These are phyloP conservation scores for Metarhizium guizhouense DNA, from an alignment of 2,329 filamentous ascomycete species.

Conservation along the genomic window DNA sequence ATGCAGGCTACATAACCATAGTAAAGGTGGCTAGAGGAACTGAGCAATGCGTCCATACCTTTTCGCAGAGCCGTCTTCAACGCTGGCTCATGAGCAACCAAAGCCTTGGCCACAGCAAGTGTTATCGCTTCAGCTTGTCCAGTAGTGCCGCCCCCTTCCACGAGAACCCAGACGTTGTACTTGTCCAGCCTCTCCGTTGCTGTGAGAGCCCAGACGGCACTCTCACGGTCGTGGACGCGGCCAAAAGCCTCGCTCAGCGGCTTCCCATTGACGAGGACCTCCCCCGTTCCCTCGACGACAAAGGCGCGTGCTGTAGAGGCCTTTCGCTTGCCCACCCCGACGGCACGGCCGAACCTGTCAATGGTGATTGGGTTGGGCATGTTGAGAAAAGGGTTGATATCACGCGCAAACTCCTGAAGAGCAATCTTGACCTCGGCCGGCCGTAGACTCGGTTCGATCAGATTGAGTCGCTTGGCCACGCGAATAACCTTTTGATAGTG, in stretches of 20 bases:
- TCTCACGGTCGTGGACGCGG: slow-evolving; percentile 87
- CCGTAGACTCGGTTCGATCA: slow-evolving; percentile 71
- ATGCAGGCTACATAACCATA: background rate
- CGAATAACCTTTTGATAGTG: slow-evolving; percentile 72
- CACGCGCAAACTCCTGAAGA: slow-evolving; percentile 63
- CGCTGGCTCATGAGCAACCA: slow-evolving; percentile 84
- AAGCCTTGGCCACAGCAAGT: slow-evolving; percentile 76
- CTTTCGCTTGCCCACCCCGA: slow-evolving; percentile 81
- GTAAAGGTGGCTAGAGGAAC: background rate
- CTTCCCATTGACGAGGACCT: slow-evolving; percentile 85
- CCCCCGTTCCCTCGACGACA: slow-evolving; percentile 86
- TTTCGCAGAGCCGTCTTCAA: slow-evolving; percentile 79
- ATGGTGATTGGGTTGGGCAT: slow-evolving; percentile 53
- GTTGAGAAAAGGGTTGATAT: slow-evolving; percentile 62
- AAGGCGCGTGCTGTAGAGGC: slow-evolving; percentile 75
- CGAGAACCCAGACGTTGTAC: slow-evolving; percentile 89
- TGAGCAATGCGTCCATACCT: slow-evolving; percentile 51
- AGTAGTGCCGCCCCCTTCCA: slow-evolving; percentile 80
- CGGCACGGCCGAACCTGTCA: slow-evolving; percentile 68
- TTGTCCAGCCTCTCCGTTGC: slow-evolving; percentile 79
- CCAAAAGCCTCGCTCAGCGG: slow-evolving; percentile 74
- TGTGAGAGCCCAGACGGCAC: slow-evolving; percentile 83
- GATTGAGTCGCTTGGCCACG: slow-evolving; percentile 71
- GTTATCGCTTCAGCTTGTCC: slow-evolving; percentile 94
- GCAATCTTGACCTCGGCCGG: slow-evolving; percentile 59